Evolutionary conservation across 225 moss, liverwort and hornwort species (phyloP), one percentile per base, ranked within the genome.

Genomic region (Straminergon stramineum): DNA sequence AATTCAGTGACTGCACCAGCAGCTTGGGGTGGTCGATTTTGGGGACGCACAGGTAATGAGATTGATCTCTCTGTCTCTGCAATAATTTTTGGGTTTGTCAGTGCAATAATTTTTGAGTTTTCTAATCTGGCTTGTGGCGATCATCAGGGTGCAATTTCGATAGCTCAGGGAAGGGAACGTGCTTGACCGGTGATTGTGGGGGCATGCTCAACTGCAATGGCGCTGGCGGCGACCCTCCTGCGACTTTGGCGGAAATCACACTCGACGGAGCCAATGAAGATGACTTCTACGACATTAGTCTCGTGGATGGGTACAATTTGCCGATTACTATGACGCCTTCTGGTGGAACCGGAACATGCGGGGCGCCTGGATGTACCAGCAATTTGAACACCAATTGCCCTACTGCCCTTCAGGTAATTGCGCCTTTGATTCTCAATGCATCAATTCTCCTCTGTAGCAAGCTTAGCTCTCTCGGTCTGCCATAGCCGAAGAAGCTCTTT

Each of bases 271-370:
- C 94, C 27, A 92, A 93, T 35, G 94, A 91, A 56, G 86, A 92
- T 19, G 95, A 95, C 79, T 95, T 93, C 90, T 95, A 94, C 68
- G 95, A 95, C 55, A 81, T 94, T 53, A 94, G 95, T 61, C 87
- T 94, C 35, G 95, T 95, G 32, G 95, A 95, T n/a, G 95, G 94
- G 3, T 95, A 93, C 90, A 95, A 94, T 70, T 66, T 94, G 64
- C 95, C 95, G 15, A 75, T 95, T 18, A 70, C 83, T 9, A 91
- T 95, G 90, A 77, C 71, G 48, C 92, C 93, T 51, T 84, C 90
- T 20, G 89, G 86, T 21, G 94, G 94, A n/a, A 92, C 85, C 13
- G 92, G 93, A 65, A 83, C 53, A 6, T 94, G 95, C 64, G 92
- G 94, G 48, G 58, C 84, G 5, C 93, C 94, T 63, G 92, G 89